These are phyloP conservation scores for Xerocomellus intermedius DNA, from an alignment of 768 basidiomycete genomes.

Conservation along the genomic window DNA sequence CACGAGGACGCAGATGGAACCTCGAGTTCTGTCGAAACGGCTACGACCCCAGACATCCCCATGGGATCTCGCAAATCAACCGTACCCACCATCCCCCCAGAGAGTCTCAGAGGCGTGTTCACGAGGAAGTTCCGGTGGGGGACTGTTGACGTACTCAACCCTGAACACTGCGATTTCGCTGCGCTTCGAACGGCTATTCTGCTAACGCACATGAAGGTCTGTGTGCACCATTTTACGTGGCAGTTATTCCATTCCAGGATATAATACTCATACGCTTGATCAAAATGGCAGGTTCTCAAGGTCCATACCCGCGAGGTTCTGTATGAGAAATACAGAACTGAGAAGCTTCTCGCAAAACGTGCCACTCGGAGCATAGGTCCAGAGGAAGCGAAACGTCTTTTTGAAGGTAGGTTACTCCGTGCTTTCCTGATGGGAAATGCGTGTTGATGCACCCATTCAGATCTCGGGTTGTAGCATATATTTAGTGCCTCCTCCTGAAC, in stretches of 20 bases:
- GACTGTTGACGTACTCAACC: conserved; percentile 80
- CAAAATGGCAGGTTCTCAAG: conserved; percentile 63
- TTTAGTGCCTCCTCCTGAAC: conserved; percentile 17
- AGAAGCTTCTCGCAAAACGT: conserved; percentile 84
- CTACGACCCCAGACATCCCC: conserved; percentile 36
- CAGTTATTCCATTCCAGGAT: conserved; percentile 8
- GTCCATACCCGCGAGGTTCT: conserved; percentile 82
- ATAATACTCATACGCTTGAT: conserved; percentile 4
- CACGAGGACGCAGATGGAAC: conserved; percentile 19
- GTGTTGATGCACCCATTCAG: conserved; percentile 32
- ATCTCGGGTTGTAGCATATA: conserved; percentile 46
- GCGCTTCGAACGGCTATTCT: conserved; percentile 81
- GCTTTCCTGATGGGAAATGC: conserved; percentile 19
- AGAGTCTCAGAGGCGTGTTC: conserved; percentile 72
- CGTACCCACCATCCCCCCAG: conserved; percentile 52
- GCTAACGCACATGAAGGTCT: conserved; percentile 81
- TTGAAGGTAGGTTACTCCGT: conserved; percentile 56
- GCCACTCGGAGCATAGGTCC: conserved; percentile 78
- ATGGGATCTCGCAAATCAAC: conserved; percentile 37
- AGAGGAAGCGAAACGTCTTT: conserved; percentile 65
- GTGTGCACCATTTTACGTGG: conserved; percentile 39
- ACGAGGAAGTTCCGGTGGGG: conserved; percentile 86
- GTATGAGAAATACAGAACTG: conserved; percentile 92
- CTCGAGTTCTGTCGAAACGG: conserved; percentile 28
- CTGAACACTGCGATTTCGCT: conserved; percentile 85